phyloP scores from a whole-genome alignment of 257 asterid genomes.

The Datura wrightii region DNA sequence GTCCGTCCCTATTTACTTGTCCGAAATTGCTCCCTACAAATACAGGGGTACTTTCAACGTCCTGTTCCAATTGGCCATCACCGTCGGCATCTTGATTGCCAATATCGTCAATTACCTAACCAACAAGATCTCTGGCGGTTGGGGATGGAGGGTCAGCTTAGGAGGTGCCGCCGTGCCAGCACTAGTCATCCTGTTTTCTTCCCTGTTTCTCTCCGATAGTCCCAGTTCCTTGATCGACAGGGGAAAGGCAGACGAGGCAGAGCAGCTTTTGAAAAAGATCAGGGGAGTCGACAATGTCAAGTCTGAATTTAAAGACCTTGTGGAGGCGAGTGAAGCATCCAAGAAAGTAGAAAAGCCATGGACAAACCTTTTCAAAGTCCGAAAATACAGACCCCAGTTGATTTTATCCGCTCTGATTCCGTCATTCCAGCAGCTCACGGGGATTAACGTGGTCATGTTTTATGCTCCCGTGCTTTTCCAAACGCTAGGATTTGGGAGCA shows the following conservation, averaged over 20 bases:
- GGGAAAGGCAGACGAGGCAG: not conserved
- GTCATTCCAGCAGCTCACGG: constrained; percentile 36
- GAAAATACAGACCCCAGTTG: constrained; percentile 36
- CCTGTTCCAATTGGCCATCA: constrained; percentile 34
- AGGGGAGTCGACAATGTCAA: not conserved
- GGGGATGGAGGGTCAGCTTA: constrained; percentile 41
- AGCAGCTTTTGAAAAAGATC: not conserved
- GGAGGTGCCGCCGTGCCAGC: constrained; percentile 34
- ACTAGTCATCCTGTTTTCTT: constrained; percentile 25
- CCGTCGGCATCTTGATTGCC: constrained; percentile 26
- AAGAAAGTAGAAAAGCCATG: not conserved
- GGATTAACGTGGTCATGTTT: constrained; percentile 42
- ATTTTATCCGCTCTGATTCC: constrained; percentile 35
- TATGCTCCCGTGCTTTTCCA: constrained; percentile 40
- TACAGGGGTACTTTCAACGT: constrained; percentile 34
- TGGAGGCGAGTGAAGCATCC: not conserved
- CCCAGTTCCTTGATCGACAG: not conserved
- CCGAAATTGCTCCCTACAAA: constrained; percentile 38
- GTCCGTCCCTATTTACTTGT: constrained; percentile 37
- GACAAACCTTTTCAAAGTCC: not conserved
- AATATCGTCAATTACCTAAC: constrained; percentile 29
- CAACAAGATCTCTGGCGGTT: constrained; percentile 33
- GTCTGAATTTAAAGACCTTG: not conserved
- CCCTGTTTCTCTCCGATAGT: not conserved
- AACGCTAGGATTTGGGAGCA: constrained; percentile 32